Evolutionary conservation across 768 basidiomycete species (phyloP), one percentile per base, ranked within the genome.

Genomic region (Butyriboletus loyo): DNA sequence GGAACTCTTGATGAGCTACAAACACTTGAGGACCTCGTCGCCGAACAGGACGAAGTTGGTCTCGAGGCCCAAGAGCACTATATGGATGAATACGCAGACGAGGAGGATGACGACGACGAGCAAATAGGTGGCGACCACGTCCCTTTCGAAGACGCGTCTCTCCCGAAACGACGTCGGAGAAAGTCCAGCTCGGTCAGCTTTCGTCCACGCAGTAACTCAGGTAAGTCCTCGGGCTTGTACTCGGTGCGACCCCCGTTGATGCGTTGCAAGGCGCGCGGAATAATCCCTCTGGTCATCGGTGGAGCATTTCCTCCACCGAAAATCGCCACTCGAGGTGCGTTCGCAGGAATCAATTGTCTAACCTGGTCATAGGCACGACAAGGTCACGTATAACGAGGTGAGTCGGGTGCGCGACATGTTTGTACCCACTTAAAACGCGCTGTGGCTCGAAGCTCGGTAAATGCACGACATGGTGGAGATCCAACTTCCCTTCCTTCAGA

Each of bases 381-480:
- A 98, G 71, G 89, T 97, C 57, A 92, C 87, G 4, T 80, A 84
- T 57, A 87, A 81, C 54, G 78, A 85, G 64, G 81, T 80, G 53
- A 35, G 73, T 60, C 10, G 13, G 30, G 1, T 25, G 15, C 6
- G 27, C 9, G 13, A 21, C 7, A 15, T 36, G 7, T 15, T 34
- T 15, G 10, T 30, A 7, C 21, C 34, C 31, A 45, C 30, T 43
- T 56, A 10, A 62, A 41, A 24, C 1, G 17, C 7, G 19, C 7
- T 17, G 30, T 60, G 88, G 82, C 81, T 94, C 54, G 86, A 93
- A 77, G 83, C 87, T 50, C 73, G 75, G 14, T 96, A 95, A 63
- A 73, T 95, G 53, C 83, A 85, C 50, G 75, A 83, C 7, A 70
- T 77, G 3, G 88, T 96, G 5, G 86, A 93, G 60, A 65, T 68